Conservation (phyloP, 306 rosid species). For the Dalbergia cultrata region DNA sequence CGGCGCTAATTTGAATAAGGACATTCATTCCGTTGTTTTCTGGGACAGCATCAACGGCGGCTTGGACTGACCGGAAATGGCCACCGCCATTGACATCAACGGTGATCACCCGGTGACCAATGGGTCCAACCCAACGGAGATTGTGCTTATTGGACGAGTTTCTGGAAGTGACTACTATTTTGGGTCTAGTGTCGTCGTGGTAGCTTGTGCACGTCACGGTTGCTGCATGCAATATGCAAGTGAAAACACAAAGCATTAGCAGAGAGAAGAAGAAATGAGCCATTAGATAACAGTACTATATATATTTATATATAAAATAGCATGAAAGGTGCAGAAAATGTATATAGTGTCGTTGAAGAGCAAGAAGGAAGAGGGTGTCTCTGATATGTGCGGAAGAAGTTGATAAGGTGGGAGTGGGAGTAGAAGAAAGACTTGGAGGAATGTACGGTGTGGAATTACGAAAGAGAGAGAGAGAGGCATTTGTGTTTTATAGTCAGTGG, state of each 20-base stretch:
- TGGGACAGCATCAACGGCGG: conserved; percentile 66
- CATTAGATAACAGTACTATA: conserved; percentile 37
- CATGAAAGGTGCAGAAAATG: too few relatives aligned
- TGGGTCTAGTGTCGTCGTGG: background rate
- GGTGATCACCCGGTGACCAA: conserved; percentile 57
- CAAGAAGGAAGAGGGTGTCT: too few relatives aligned
- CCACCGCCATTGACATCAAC: conserved; percentile 62
- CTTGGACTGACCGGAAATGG: conserved; percentile 66
- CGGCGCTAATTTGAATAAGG: conserved; percentile 67
- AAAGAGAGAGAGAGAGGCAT: background rate
- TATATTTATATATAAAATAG: too few relatives aligned
- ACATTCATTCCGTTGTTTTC: conserved; percentile 60
- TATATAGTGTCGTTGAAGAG: background rate
- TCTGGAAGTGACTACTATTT: background rate
- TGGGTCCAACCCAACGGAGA: conserved; percentile 64
- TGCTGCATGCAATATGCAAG: conserved; percentile 40
- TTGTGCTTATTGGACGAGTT: background rate
- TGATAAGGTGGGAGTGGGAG: too few relatives aligned
- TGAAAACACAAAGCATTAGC: conserved; percentile 22
- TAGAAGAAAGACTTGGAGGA: background rate
- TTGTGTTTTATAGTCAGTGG: background rate
- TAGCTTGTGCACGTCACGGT: conserved; percentile 25
- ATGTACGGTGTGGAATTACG: background rate
- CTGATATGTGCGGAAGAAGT: too few relatives aligned
- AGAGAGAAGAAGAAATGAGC: conserved; percentile 34